Evolutionary conservation across 805 yeast genomes (phyloP), one percentile per base, ranked within the genome.

Genomic region (Cyberlindnera bimundalis): DNA sequence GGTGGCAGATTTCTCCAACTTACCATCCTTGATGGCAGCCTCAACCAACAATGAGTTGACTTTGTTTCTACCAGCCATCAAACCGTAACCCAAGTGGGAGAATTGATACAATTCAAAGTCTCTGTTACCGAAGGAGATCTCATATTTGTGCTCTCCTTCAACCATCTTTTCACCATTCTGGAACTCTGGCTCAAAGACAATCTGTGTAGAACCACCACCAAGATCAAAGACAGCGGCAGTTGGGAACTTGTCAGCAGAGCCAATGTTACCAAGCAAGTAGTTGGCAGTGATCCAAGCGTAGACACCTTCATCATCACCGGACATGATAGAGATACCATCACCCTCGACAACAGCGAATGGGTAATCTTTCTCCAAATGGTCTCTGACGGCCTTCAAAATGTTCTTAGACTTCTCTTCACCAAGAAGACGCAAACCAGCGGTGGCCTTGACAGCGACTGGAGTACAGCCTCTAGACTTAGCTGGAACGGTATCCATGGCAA

Each of bases 191-290:
- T 93, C 98, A 63, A 93, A 93, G 6, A 93, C 99, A 67, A 93
- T 89, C 68, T 95, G 99, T 12, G 99, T 93, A 6, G 97, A 88
- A 4, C 98, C 98, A 57, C 99, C 99, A 54, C 99, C 99, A 45
- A 93, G 76, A 64, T 93, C 99, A 58, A 93, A 93, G 10, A 93
- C 96, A 17, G 98, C 99, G 36, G 95, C 96, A 11, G 99, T 93
- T 23, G 96, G 89, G 19, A 67, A 61, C 63, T 82, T 83, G 29
- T 77, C 81, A 24, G 65, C 61, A 17, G 79, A 62, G 13, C 98
- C 99, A 61, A 93, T 91, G 68, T 91, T 93, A 30, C 97, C 98
- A 53, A 91, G 73, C 50, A 93, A 69, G 62, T 81, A 93, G 68
- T 93, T 93, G 37, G 96, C 81, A 20, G 99, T 93, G 62, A 93